These are phyloP conservation scores for Angomonas deanei DNA, from an alignment of 208 protist species.

Conservation along the genomic window DNA sequence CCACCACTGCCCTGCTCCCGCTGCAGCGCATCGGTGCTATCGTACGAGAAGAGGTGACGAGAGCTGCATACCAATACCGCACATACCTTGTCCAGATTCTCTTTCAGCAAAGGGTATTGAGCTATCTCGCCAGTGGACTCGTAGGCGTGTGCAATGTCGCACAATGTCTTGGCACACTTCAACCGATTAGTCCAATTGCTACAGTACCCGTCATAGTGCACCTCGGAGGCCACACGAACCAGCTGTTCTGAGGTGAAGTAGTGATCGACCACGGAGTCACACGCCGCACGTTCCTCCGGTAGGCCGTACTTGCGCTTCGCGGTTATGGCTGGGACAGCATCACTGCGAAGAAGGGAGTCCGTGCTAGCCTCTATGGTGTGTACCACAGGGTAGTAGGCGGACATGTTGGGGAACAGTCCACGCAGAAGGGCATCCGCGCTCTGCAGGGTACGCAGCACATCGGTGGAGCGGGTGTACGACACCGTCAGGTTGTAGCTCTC, in stretches of 20 bases:
- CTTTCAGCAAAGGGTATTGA: constrained; percentile 17
- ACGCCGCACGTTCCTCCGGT: constrained; percentile 2
- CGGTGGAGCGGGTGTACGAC: too few relatives aligned
- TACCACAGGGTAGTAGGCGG: constrained; percentile 40
- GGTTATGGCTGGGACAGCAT: constrained; percentile 16
- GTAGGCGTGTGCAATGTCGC: constrained; percentile 49
- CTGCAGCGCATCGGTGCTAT: too few relatives aligned
- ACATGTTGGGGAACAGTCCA: too few relatives aligned
- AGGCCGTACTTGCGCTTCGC: constrained; percentile 18
- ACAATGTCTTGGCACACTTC: constrained; percentile 36
- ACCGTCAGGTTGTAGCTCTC: too few relatives aligned
- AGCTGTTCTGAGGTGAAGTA: constrained; percentile 7
- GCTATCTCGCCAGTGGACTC: constrained; percentile 22
- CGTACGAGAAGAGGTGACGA: not conserved
- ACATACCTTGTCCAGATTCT: constrained; percentile 30
- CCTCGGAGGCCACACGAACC: constrained; percentile 7
- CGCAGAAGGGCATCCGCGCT: too few relatives aligned
- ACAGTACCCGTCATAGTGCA: constrained; percentile 32
- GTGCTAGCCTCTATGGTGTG: constrained; percentile 25
- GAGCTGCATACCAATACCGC: constrained; percentile 19
- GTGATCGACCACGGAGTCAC: constrained; percentile 9
- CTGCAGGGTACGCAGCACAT: too few relatives aligned
- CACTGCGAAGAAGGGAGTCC: constrained; percentile 32
- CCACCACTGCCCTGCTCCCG: not conserved
- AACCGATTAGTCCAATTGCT: constrained; percentile 10